phyloP scores from a whole-genome alignment of 2,329 filamentous ascomycete species.

The Lizonia empirigonia region DNA sequence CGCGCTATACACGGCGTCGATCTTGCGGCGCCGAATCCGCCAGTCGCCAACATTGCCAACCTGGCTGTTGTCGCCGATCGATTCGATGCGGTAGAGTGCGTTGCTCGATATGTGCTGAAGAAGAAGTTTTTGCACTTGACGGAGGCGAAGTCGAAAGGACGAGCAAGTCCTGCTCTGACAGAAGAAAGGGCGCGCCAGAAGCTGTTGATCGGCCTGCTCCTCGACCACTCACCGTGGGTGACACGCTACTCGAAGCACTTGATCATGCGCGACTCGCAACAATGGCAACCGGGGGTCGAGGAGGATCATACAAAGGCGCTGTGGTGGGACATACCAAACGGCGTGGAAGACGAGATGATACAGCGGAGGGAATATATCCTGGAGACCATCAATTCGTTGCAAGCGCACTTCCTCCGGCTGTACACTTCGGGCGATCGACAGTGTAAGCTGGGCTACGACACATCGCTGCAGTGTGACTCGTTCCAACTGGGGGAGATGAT shows the following conservation, averaged over 20 bases:
- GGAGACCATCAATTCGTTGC: conserved; percentile 71
- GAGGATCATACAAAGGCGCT: conserved; percentile 53
- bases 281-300: conserved; percentile 56
- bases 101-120: conserved; percentile 61
- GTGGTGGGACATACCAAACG: conserved; percentile 76
- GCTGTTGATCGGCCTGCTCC: conserved; percentile 68
- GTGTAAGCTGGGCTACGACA: conserved; percentile 76
- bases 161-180: conserved; percentile 48
- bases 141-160: conserved; percentile 53
- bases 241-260: conserved; percentile 68
- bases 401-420: conserved; percentile 68
- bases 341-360: conserved; percentile 72
- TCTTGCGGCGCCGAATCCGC: conserved; percentile 50
- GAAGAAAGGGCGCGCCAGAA: conserved; percentile 74
- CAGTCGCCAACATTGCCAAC: conserved; percentile 68
- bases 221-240: conserved; percentile 67
- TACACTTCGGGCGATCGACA: conserved; percentile 72
- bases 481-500: conserved; percentile 81
- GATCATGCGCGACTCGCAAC: conserved; percentile 67
- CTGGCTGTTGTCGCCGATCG: conserved; percentile 74
- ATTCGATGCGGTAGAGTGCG: conserved; percentile 67
- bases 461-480: conserved; percentile 72
- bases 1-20: conserved; percentile 66
- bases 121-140: conserved; percentile 51
- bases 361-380: conserved; percentile 70